Evolutionary conservation across 106 monocot genomes (phyloP).

Genomic region (Acorus calamus): DNA sequence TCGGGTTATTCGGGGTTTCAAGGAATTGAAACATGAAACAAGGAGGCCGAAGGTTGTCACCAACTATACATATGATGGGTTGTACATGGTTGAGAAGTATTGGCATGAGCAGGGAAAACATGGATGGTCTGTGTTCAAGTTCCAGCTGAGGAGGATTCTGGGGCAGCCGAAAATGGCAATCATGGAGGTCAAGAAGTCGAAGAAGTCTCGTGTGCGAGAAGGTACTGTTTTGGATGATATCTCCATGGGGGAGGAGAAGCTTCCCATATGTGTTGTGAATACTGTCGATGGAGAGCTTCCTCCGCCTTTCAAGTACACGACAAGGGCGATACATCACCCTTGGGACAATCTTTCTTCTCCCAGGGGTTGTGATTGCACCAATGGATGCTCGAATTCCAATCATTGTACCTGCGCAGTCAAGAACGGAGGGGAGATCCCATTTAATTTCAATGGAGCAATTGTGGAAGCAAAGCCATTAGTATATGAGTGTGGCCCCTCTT

Average conservation of each 20-base stretch:
- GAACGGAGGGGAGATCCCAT: conserved; percentile 2
- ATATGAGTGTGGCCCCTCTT: background rate
- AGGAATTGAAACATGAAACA: conserved; percentile 31
- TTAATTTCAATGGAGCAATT: background rate
- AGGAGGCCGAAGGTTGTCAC: conserved; percentile 38
- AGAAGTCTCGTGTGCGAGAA: conserved; percentile 33
- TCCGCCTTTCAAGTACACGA: background rate
- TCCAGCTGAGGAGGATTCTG: conserved; percentile 52
- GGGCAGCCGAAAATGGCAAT: conserved; percentile 76
- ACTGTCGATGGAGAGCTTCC: conserved; percentile 40
- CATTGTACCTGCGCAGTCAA: background rate
- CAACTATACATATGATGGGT: conserved; percentile 77
- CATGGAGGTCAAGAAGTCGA: conserved; percentile 42
- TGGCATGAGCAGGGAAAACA: conserved; percentile 39
- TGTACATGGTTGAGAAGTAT: conserved; percentile 66
- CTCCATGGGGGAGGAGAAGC: conserved; percentile 62
- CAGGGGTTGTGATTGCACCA: background rate
- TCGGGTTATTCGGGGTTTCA: conserved; percentile 69
- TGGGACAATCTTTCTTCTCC: background rate
- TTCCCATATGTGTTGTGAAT: conserved; percentile 70
- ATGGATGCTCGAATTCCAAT: background rate
- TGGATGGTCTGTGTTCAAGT: conserved; percentile 52
- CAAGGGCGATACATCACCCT: background rate
- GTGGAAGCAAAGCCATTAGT: conserved; percentile 1
- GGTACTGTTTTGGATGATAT: conserved; percentile 68